Conservation (phyloP, 257 asterid species). For the Salvia hispanica region DNA sequence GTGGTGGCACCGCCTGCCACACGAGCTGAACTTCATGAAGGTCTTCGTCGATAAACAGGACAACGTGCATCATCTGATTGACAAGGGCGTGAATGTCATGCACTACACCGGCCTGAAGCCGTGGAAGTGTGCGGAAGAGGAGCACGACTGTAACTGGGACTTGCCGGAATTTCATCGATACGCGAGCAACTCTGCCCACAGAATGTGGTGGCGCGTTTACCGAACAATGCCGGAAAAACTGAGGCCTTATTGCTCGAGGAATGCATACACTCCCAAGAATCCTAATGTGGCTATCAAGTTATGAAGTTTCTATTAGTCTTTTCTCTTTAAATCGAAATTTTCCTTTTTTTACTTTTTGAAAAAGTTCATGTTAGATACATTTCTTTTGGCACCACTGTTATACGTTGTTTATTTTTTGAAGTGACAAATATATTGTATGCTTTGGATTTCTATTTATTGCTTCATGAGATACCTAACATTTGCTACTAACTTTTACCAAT, state of each 20-base stretch:
- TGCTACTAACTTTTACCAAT: too few relatives aligned
- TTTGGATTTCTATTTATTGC: too few relatives aligned
- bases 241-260: conserved; percentile 45
- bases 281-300: neutral
- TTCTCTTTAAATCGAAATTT: too few relatives aligned
- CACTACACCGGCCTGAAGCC: conserved; percentile 90
- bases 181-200: conserved; percentile 66
- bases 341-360: too few relatives aligned
- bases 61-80: conserved; percentile 38
- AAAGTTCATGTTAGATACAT: too few relatives aligned
- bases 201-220: conserved; percentile 71
- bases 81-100: conserved; percentile 47
- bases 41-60: conserved; percentile 41
- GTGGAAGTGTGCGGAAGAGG: conserved; percentile 71
- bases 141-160: conserved; percentile 81
- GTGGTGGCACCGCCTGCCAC: conserved; percentile 90
- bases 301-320: neutral
- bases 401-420: too few relatives aligned
- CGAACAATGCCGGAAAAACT: conserved; percentile 52
- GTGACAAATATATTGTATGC: too few relatives aligned
- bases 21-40: conserved; percentile 56
- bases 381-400: too few relatives aligned
- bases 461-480: too few relatives aligned
- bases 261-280: conserved; percentile 28
- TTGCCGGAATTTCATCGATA: conserved; percentile 38